These are phyloP conservation scores for Colletotrichum destructivum DNA, from an alignment of 2,329 filamentous ascomycete genomes.

Conservation along the genomic window DNA sequence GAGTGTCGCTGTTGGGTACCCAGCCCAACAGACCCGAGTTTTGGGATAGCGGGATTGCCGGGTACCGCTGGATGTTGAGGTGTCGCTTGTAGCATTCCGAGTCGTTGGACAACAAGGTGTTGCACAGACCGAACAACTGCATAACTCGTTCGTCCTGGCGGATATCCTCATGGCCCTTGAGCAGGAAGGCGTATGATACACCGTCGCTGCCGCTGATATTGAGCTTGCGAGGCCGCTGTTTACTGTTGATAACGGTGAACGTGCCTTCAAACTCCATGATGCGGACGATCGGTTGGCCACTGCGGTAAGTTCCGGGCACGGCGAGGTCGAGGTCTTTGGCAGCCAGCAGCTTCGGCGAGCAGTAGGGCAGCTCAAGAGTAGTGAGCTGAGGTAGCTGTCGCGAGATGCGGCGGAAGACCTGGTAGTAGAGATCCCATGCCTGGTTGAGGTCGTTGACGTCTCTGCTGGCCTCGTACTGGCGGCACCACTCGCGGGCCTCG, in stretches of 20 bases:
- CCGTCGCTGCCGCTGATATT: conserved; percentile 92
- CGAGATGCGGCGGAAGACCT: conserved; percentile 96
- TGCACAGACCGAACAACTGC: conserved; percentile 98
- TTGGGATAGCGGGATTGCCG: conserved; percentile 96
- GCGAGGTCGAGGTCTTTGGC: conserved; percentile 91
- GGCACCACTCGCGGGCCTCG: conserved; percentile 96
- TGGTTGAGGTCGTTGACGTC: conserved; percentile 97
- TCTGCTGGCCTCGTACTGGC: conserved; percentile 88
- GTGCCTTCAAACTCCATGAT: conserved; percentile 94
- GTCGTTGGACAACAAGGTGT: conserved; percentile 93
- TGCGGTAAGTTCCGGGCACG: conserved; percentile 95
- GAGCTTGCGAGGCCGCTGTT: conserved; percentile 93
- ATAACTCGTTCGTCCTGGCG: conserved; percentile 99
- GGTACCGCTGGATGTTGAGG: conserved; percentile 95
- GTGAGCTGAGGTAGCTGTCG: conserved; percentile 94
- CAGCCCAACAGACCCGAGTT: conserved; percentile 96
- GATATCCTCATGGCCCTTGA: conserved; percentile 99
- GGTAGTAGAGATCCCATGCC: conserved; percentile 99
- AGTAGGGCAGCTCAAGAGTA: conserved; percentile 94
- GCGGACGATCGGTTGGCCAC: conserved; percentile 81
- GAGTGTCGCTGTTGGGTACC: conserved; percentile 97
- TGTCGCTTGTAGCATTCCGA: conserved; percentile 98
- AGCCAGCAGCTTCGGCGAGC: conserved; percentile 91
- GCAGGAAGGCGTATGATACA: conserved; percentile 85
- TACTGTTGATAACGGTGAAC: conserved; percentile 93